Base-by-base conservation (phyloP, 2,329 filamentous ascomycete genomes). In the Penicillium vulpinum region DNA sequence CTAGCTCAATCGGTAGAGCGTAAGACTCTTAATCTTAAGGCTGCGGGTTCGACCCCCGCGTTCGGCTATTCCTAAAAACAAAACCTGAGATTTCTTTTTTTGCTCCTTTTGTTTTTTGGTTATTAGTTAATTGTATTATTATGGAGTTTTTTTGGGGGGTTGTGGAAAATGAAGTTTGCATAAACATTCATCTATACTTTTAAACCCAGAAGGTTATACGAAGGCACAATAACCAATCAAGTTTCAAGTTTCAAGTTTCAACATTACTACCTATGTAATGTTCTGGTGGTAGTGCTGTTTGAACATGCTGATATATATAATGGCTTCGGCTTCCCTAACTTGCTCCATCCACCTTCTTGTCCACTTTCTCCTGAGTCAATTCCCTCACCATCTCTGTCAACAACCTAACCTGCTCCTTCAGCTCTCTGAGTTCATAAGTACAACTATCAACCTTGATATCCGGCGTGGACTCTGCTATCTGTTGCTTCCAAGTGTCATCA, bases 381-480 rank as follows among this genome's bases (percentile, higher is more conserved):
- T 81, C 80, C 70, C 83, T 85, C 26, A 92, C 81, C 51, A 91
- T 80, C 53, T 72, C 69, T 71, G 89, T 85, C 46, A 88, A 80
- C 69, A 83, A 84, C 29, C 87, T 80, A 28, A 94, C 80, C 60
- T 80, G 73, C 45, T 74, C 67, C 62, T 70, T 77, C 56, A 80
- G 62, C 57, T 77, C 68, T 28, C 71, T 68, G 18, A 80, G 66
- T 62, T 96, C 91, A 24, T 88, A 60, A n/a, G 91, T 85, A 1
- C 88, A 86, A 11, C 83, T 84, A 61, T 97, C 91, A 31, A 88
- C 84, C 66, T 91, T 88, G 5, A 97, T 84, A 72, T 97, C 91
- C 0, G 92, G 89, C 71, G 86, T 90, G 22, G 85, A 88, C n/a
- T 80, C 77, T 49, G 86, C 81, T 3, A 96, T 92, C 54, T 83